Conservation (phyloP, 2,329 filamentous ascomycete genomes). For the Aspergillus aculeatinus region DNA sequence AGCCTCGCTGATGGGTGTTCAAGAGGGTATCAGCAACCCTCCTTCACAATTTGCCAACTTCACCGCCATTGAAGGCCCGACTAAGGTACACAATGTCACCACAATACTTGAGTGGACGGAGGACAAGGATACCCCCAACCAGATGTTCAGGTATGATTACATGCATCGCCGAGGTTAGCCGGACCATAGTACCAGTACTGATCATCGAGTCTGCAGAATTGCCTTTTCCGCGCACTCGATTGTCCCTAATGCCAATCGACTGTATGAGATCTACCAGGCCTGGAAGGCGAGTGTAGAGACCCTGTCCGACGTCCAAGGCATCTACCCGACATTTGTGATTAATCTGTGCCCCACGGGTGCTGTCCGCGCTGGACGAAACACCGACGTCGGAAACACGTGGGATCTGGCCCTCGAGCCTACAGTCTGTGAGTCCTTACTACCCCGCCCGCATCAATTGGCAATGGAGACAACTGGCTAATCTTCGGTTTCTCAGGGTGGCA, state of each 20-base stretch:
- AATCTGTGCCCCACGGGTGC: slow-evolving; percentile 32
- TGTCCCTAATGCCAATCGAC: slow-evolving; percentile 33
- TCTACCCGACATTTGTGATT: slow-evolving; percentile 40
- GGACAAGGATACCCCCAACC: slow-evolving; percentile 31
- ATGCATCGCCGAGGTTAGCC: no score
- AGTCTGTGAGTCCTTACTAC: slow-evolving; percentile 28
- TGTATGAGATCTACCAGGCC: slow-evolving; percentile 33
- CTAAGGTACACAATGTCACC: slow-evolving; percentile 29
- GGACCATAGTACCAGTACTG: no score
- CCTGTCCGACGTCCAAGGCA: slow-evolving; percentile 37
- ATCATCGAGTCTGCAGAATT: slow-evolving; percentile 13
- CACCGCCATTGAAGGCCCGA: slow-evolving; percentile 26
- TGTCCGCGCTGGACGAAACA: slow-evolving; percentile 31
- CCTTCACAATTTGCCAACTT: slow-evolving; percentile 37
- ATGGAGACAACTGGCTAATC: neutral
- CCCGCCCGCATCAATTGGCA: neutral
- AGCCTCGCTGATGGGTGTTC: slow-evolving; percentile 34
- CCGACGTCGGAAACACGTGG: slow-evolving; percentile 43
- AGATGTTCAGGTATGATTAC: slow-evolving; percentile 36
- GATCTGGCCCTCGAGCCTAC: slow-evolving; percentile 32
- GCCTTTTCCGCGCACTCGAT: slow-evolving; percentile 41
- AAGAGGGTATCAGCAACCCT: slow-evolving; percentile 34
- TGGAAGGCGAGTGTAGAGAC: slow-evolving; percentile 38
- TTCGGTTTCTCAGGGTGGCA: slow-evolving; percentile 35
- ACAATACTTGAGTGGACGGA: slow-evolving; percentile 29